phyloP scores from a whole-genome alignment of 805 yeast species.

The Metschnikowia picachoensis region DNA sequence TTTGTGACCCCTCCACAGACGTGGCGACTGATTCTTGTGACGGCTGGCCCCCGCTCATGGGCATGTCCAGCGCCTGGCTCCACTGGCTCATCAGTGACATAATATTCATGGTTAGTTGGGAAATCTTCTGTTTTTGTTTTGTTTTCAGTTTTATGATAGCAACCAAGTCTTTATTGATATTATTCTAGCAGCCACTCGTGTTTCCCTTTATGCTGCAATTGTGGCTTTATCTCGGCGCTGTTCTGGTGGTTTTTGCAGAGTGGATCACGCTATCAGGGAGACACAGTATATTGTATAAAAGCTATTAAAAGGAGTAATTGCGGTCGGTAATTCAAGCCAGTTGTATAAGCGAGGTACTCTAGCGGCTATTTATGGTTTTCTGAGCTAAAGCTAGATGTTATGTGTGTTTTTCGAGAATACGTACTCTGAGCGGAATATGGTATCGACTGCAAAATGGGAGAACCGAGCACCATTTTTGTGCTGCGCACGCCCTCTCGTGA shows the following conservation, averaged over 20 bases:
- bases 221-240: too few species aligned
- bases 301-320: too few species aligned
- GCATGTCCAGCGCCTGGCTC: conserved; percentile 9
- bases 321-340: not conserved
- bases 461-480: conserved; percentile 7
- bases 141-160: too few species aligned
- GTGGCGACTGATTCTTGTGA: conserved; percentile 10
- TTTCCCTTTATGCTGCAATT: too few species aligned
- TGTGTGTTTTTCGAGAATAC: not conserved
- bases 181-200: too few species aligned
- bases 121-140: too few species aligned
- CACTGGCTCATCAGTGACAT: conserved; percentile 12
- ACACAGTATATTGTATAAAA: too few species aligned
- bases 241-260: too few species aligned
- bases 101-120: conserved; percentile 1
- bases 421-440: not conserved
- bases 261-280: too few species aligned
- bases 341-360: not conserved
- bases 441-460: conserved; percentile 19
- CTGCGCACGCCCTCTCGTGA: conserved; percentile 4
- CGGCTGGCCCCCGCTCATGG: conserved; percentile 6
- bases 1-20: conserved; percentile 4
- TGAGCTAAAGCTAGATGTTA: too few species aligned
- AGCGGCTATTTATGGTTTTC: not conserved
- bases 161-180: too few species aligned